A percentile compares a stretch with the other conserved stretches of the same genome.
Evolutionary conservation across 2,329 filamentous ascomycete genomes (phyloP).

Genomic region (Claviceps pusilla): DNA sequence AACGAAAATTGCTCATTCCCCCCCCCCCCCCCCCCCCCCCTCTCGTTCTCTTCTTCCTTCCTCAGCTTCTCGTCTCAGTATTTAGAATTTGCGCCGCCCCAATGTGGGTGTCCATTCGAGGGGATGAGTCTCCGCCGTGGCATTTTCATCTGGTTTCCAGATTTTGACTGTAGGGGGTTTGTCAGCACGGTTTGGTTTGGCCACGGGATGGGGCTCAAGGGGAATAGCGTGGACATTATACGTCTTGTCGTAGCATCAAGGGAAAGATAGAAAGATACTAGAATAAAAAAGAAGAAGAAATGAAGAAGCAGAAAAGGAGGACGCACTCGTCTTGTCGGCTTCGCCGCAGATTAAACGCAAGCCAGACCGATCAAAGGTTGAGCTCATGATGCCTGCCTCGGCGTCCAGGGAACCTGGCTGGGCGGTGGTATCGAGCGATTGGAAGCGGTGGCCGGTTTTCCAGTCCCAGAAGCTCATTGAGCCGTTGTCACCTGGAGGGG

Average conservation of each 20-base stretch:
- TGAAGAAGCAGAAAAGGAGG: background rate
- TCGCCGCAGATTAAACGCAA: conserved; percentile 84
- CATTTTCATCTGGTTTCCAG: conserved; percentile 86
- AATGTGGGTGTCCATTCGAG: conserved; percentile 81
- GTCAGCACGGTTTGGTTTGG: too few species aligned
- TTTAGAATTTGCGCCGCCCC: conserved; percentile 60
- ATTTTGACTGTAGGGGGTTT: conserved; percentile 64
- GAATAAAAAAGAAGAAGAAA: too few species aligned
- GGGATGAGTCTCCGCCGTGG: conserved; percentile 81
- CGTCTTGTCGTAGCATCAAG: too few species aligned
- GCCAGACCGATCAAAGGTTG: conserved; percentile 80
- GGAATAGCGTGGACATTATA: too few species aligned
- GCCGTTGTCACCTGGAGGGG: conserved; percentile 57
- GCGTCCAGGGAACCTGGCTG: conserved; percentile 90
- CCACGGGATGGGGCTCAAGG: too few species aligned
- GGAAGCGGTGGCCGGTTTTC: conserved; percentile 90
- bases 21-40: too few species aligned
- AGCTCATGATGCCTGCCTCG: conserved; percentile 87
- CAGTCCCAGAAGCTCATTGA: conserved; percentile 98
- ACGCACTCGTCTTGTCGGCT: conserved; percentile 79
- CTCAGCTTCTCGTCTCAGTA: too few species aligned
- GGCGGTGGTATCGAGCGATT: conserved; percentile 76
- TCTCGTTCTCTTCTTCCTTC: too few species aligned
- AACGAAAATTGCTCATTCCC: background rate
- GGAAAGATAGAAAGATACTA: too few species aligned